Evolutionary conservation across 2,329 filamentous ascomycete species (phyloP), one percentile per base, ranked within the genome.

Genomic region (Fusarium metavorans): DNA sequence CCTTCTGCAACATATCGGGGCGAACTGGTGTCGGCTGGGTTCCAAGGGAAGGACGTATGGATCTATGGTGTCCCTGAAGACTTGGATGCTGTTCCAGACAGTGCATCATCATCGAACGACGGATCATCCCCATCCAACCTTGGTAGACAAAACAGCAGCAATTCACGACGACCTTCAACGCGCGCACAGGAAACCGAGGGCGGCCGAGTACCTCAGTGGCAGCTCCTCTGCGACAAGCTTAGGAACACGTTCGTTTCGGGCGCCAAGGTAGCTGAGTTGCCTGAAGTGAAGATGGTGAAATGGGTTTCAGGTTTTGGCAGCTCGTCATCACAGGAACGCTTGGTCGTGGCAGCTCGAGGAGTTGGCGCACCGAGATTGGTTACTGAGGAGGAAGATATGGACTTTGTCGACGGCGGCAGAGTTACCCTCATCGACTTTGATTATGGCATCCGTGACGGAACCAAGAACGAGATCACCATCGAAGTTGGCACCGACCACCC

Each of bases 381-480:
- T 48, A 87, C 90, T 4, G 92, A 94, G 66, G 92, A 94, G 73
- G 93, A 95, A 74, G 91, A 90, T 56, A 88, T 92, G 61, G 90
- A 93, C 77, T 94, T 94, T 73, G 88, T 94, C n/a, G 94, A 96
- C 77, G 93, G 94, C 8, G 94, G 94, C 16, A 89, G 94, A 70
- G 85, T 97, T 50, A 88, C 90, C 11, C 84, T 96, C 10, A 85
- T 95, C 52, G 94, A 96, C 80, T 96, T 96, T 80, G 89, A 92
- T 73, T 93, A 93, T 75, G 84, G 87, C 1, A 76, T 87, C 2
- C 82, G 79, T 6, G 85, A 93, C 79, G 92, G 92, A 5, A 81
- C 83, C 50, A 86, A 87, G 66, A 83, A 82, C 1, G 89, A 93
- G 69, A 82, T 94, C 48, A 91, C 88, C 2, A 92, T 97, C 62